phyloP scores from a whole-genome alignment of 2,329 filamentous ascomycete species.

The Botrytis deweyae region DNA sequence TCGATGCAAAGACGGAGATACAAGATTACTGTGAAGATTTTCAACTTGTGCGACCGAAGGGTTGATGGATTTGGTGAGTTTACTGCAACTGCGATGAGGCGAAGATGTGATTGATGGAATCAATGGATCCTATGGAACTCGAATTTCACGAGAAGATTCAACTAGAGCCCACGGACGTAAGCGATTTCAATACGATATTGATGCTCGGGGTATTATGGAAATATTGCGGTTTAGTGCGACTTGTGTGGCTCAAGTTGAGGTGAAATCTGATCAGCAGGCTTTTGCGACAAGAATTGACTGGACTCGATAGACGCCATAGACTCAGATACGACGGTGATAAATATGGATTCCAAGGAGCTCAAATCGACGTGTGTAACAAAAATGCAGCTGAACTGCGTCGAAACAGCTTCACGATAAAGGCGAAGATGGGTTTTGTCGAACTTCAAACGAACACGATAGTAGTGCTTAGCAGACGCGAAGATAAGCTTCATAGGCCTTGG shows the following conservation, averaged over 20 bases:
- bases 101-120: neutral
- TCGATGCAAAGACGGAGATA: neutral
- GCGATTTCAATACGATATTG: neutral
- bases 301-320: neutral
- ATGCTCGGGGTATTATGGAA: neutral
- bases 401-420: neutral
- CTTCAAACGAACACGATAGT: neutral
- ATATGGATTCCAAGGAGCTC: neutral
- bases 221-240: neutral
- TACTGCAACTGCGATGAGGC: neutral
- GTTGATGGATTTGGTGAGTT: neutral
- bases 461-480: neutral
- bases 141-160: neutral
- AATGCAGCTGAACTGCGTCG: neutral
- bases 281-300: neutral
- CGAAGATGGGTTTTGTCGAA: too few species aligned
- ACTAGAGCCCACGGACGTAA: neutral
- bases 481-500: neutral
- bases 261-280: neutral
- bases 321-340: neutral
- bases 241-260: neutral
- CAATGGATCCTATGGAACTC: neutral
- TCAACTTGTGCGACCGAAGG: too few species aligned
- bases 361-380: too few species aligned
- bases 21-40: neutral